Conservation (phyloP, 257 asterid genomes). For the Lavandula angustifolia region DNA sequence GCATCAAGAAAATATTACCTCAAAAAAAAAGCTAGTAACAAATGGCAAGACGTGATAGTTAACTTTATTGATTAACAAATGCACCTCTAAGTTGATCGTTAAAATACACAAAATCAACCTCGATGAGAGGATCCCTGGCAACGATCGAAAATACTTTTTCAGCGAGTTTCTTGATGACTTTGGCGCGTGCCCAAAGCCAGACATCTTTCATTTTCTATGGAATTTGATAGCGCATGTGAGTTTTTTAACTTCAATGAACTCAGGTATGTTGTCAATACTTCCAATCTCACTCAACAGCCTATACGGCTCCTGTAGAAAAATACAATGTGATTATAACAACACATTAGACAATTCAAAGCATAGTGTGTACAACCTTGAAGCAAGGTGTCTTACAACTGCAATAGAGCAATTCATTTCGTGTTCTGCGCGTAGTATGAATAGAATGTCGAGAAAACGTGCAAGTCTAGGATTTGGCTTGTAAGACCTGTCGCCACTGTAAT, state of each 20-base stretch:
- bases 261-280: constrained; percentile 81
- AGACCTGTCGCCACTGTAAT: constrained; percentile 86
- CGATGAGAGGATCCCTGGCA: constrained; percentile 97
- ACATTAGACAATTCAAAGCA: neutral
- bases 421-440: constrained; percentile 91
- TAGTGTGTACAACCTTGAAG: constrained; percentile 69
- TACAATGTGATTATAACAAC: neutral
- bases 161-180: constrained; percentile 88
- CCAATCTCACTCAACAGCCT: constrained; percentile 99
- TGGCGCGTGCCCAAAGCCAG: constrained; percentile 98
- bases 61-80: neutral
- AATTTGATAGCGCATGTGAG: neutral
- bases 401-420: constrained; percentile 99
- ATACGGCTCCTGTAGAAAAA: constrained; percentile 9
- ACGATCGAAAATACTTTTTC: constrained; percentile 98
- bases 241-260: constrained; percentile 66
- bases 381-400: constrained; percentile 97
- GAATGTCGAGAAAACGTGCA: constrained; percentile 94
- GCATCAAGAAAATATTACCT: neutral
- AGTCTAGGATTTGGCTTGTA: constrained; percentile 95
- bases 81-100: neutral
- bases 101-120: constrained; percentile 47
- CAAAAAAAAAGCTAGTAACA: neutral
- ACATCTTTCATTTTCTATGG: constrained; percentile 92
- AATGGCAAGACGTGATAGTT: neutral